Base-by-base conservation (phyloP, 75 land plant species). In the Isoetes taiwanensis region DNA sequence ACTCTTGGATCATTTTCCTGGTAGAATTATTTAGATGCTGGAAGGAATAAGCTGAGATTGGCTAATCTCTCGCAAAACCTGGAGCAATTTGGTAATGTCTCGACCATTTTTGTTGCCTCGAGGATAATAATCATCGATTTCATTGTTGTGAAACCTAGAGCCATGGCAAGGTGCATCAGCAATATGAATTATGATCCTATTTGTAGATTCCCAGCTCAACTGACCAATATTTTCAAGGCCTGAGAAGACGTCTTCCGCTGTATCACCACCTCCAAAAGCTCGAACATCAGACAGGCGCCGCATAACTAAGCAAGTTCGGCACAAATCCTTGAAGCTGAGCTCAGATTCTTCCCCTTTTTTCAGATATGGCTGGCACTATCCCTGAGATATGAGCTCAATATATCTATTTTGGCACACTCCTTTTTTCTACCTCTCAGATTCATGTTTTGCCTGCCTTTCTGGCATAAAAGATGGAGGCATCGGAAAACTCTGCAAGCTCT, bases 151-250 rank as follows among this genome's bases (percentile, higher is more conserved):
- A 21, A 54, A 64, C 19, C 32, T n/a, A 2, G 16, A 14, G 6
- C 66, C 66, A 27, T 64, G 66, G 21, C 66, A 64, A 23, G 66
- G 66, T 5, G 63, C 66, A 37, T 64, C 66, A 2, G 32, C 66
- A 28, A 64, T 64, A 28, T 64, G 66, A 14, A 54, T 11, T 1
- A 64, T 32, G 19, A 64, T 12, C 14, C 66, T 57, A 42, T 57
- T 64, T 1, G 62, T 32, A 21, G 66, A 58, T 11, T 27, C 30
- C 66, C 66, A 64, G 60, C 25, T 55, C 12, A 64, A 28, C 2
- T 8, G 24, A 28, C 34, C 59, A 3, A 64, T 31, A 20, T 34
- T 33, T 1, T 58, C 63, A 14, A 64, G 35, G 28, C 66, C 66
- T 4, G 40, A n/a, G 66, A 64, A 64, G 14, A 64, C 66, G 41